Conservation (phyloP, 768 basidiomycete species). For the Amanita thiersii region DNA sequence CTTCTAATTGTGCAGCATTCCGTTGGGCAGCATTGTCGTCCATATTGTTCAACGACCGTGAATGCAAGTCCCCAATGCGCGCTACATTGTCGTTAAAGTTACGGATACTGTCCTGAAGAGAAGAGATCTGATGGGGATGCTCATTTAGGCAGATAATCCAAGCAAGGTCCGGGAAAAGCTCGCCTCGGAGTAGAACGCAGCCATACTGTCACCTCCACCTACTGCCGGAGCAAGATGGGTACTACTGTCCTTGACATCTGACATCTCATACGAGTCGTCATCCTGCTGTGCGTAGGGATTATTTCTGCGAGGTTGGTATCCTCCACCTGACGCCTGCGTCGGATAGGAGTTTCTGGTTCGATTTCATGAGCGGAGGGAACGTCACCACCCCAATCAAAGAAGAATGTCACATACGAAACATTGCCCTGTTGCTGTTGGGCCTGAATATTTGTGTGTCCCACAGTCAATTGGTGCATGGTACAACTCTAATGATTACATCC, state of each 20-base stretch:
- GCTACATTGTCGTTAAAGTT: slow-evolving; percentile 64
- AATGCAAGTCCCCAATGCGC: slow-evolving; percentile 66
- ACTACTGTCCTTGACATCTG: slow-evolving; percentile 54
- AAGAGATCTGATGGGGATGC: slow-evolving; percentile 46
- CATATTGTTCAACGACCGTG: slow-evolving; percentile 66
- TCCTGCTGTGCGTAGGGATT: slow-evolving; percentile 69
- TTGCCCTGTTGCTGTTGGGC: slow-evolving; percentile 64
- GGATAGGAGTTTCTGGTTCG: slow-evolving; percentile 50
- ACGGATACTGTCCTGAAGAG: slow-evolving; percentile 62
- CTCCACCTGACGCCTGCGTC: slow-evolving; percentile 53
- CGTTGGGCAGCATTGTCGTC: slow-evolving; percentile 61
- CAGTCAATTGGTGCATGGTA: slow-evolving; percentile 9
- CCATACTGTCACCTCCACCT: slow-evolving; percentile 47
- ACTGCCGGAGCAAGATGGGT: slow-evolving; percentile 34
- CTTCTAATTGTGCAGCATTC: slow-evolving; percentile 55
- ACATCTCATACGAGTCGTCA: slow-evolving; percentile 62
- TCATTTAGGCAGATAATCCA: not conserved
- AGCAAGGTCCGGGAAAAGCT: slow-evolving; percentile 13
- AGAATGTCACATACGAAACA: slow-evolving; percentile 40
- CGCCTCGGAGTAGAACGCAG: slow-evolving; percentile 70
- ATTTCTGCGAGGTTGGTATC: slow-evolving; percentile 37
- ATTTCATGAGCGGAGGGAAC: slow-evolving; percentile 11
- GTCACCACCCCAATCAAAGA: slow-evolving; percentile 2
- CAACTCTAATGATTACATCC: slow-evolving; percentile 5
- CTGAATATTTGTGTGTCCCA: slow-evolving; percentile 26